Conservation (phyloP, 2,329 filamentous ascomycete species). For the Trichoderma koningii region DNA sequence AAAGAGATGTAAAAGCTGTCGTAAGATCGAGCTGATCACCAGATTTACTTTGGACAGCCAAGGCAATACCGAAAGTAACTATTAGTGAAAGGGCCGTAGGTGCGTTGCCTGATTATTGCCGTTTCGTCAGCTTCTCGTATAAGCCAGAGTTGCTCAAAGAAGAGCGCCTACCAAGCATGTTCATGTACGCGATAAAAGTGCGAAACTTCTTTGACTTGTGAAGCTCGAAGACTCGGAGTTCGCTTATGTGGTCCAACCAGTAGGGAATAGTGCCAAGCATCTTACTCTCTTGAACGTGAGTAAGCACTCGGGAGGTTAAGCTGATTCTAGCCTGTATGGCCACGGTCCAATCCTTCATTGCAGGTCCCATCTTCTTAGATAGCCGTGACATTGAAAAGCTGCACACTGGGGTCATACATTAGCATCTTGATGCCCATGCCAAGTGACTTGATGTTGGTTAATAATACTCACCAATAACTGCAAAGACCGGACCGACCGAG, state of each 20-base stretch:
- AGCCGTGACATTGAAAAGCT: slow-evolving; percentile 29
- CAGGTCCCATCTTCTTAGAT: slow-evolving; percentile 27
- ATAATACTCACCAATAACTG: slow-evolving; percentile 32
- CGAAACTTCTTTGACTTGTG: slow-evolving; percentile 32
- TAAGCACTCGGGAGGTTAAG: slow-evolving; percentile 36
- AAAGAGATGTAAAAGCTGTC: slow-evolving; percentile 33
- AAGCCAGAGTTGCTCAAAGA: too few species aligned
- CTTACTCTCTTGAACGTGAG: slow-evolving; percentile 29
- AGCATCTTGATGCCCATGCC: too few species aligned
- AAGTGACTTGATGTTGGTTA: too few species aligned
- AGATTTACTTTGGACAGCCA: slow-evolving; percentile 20
- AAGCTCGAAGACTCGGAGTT: slow-evolving; percentile 30
- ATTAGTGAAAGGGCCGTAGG: slow-evolving; percentile 29
- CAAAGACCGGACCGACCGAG: slow-evolving; percentile 48
- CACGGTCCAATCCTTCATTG: slow-evolving; percentile 30
- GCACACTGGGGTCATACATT: slow-evolving; percentile 17
- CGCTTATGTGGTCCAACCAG: slow-evolving; percentile 26
- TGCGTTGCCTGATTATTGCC: slow-evolving; percentile 14
- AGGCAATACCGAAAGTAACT: slow-evolving; percentile 32
- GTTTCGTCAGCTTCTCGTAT: slow-evolving; percentile 15
- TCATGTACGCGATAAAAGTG: slow-evolving; percentile 31
- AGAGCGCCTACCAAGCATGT: slow-evolving; percentile 29
- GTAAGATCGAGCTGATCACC: slow-evolving; percentile 12
- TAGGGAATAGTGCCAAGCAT: slow-evolving; percentile 32
- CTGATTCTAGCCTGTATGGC: slow-evolving; percentile 31